Percentiles rank a stretch among this genome's conserved stretches.
Conservation (phyloP, 805 yeast genomes). For the Ogataea saltuana region DNA sequence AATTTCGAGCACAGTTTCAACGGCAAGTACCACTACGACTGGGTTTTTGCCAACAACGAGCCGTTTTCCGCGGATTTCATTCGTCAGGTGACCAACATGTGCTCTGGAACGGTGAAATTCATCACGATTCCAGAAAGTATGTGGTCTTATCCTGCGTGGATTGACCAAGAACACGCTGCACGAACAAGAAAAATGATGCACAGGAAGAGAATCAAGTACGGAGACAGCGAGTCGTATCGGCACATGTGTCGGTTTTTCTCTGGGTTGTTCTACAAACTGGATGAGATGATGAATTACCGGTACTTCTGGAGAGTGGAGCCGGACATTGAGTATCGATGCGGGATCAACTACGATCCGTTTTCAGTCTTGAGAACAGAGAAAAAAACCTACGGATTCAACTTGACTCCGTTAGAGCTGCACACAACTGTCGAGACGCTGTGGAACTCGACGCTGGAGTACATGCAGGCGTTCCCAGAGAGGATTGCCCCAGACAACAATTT, state of each 20-base stretch:
- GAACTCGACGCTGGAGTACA: slow-evolving; percentile 48
- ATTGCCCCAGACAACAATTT: slow-evolving; percentile 50
- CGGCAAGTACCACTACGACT: slow-evolving; percentile 59
- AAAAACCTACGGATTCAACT: slow-evolving; percentile 51
- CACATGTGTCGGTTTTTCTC: slow-evolving; percentile 77
- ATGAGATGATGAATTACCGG: slow-evolving; percentile 45
- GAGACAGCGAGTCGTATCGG: slow-evolving; percentile 51
- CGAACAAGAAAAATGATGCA: slow-evolving; percentile 46
- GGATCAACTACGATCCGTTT: slow-evolving; percentile 58
- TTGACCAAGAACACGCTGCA: slow-evolving; percentile 54
- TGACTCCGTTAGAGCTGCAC: slow-evolving; percentile 53
- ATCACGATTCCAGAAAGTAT: slow-evolving; percentile 58
- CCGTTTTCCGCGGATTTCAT: slow-evolving; percentile 59
- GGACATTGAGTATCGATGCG: slow-evolving; percentile 55
- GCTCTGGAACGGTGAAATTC: slow-evolving; percentile 59
- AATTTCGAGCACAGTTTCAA: slow-evolving; percentile 67
- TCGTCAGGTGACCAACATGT: slow-evolving; percentile 43
- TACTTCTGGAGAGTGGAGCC: slow-evolving; percentile 68
- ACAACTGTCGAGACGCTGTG: slow-evolving; percentile 54
- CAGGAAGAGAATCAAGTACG: slow-evolving; percentile 44
- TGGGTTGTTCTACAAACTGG: slow-evolving; percentile 57
- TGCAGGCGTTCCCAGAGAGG: slow-evolving; percentile 44
- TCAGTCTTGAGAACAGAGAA: slow-evolving; percentile 41
- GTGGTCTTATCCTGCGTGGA: slow-evolving; percentile 69
- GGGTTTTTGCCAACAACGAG: slow-evolving; percentile 72